Base-by-base conservation (phyloP, 2,329 filamentous ascomycete species). In the Aureobasidium sp. region DNA sequence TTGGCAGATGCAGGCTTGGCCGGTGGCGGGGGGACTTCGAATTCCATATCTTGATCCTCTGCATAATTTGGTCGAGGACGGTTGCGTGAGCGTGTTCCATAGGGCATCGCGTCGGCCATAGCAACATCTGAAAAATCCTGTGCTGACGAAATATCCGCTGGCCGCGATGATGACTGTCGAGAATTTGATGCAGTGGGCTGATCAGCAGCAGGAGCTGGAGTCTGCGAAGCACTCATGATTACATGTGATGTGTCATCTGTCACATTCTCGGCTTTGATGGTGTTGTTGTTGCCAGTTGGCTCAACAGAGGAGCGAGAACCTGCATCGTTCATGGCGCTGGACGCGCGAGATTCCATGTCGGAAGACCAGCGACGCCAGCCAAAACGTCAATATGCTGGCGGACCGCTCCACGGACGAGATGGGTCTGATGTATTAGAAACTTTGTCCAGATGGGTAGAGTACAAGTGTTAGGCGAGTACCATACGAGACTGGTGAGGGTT, bases 71-170 rank as follows among this genome's bases (percentile, higher is more conserved):
- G 86, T 67, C 94, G 89, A 68, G 88, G 82, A 67, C 92, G 88
- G 76, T 96, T 96, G 73, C 94, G 89, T 68, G 92, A 97, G 69
- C 92, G 88, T 73, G 94, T 99, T 70, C 93, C 93, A 76, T 99
- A 97, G 51, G 85, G 86, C 67, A 85, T 86, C 55, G 87, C 48
- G 42, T 70, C 71, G 44, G 65, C 62, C 65, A 68, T 68, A 45
- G 63, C 65, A 48, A 61, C 65, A 59, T 73, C 71, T 11, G 57
- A 50, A 13, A 50, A 50, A 21, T 50, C 36, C 10, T 59, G 44
- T 42, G 45, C 36, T 14, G 45, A 59, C 9, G 34, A 21, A 10
- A 3, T 6, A 10, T 59, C 57, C 27, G 42, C 36, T 32, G 57
- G 57, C 29, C 57, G 57, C 8, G 57, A 41, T 49, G 57, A 59